Base-by-base conservation (phyloP, 108 stramenopile species). In the Cyclotella kingstonii region DNA sequence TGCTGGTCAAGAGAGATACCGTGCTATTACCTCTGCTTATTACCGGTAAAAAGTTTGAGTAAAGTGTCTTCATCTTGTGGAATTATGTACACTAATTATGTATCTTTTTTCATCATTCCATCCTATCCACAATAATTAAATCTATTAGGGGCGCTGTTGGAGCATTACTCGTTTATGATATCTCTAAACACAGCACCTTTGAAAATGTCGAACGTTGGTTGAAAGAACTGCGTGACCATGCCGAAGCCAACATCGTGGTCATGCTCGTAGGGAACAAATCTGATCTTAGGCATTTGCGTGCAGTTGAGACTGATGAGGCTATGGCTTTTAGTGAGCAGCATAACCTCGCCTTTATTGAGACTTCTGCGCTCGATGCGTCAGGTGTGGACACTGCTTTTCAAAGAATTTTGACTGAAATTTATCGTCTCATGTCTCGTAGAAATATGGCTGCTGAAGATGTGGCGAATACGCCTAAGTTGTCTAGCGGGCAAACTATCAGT, bases 191-290 rank as follows among this genome's bases (percentile, higher is more conserved):
- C 82, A 60, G 73, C 35, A 97, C 98, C 25, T 99, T 99, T 70
- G 97, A 98, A 55, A 97, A 98, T 78, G 97, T 97, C 18, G 97
- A 98, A 68, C 93, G 96, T 50, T 99, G 98, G 98, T 80, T 99
- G 36, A 96, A 96, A 79, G 98, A 99, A 76, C 86, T 99, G 17
- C 90, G 95, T 22, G 98, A 99, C 38, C 97, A 99, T 64, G 98
- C 98, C 3, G 98, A 99, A 70, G 85, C 87, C 41, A 97, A 98
- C 83, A 97, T 98, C 73, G 97, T 99, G 3, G 95, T 99, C 54
- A 99, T 99, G 98, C 80, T 99, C 26, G 97, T 99, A 4, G 98
- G 98, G 29, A 99, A 99, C 81, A 99, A 99, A 87, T 86, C 83
- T 55, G 88, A 94, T 85, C 74, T 95, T 59, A 71, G 95, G 61